phyloP scores from a whole-genome alignment of 495 filamentous ascomycete genomes.

The Neurospora tetrasperma region DNA sequence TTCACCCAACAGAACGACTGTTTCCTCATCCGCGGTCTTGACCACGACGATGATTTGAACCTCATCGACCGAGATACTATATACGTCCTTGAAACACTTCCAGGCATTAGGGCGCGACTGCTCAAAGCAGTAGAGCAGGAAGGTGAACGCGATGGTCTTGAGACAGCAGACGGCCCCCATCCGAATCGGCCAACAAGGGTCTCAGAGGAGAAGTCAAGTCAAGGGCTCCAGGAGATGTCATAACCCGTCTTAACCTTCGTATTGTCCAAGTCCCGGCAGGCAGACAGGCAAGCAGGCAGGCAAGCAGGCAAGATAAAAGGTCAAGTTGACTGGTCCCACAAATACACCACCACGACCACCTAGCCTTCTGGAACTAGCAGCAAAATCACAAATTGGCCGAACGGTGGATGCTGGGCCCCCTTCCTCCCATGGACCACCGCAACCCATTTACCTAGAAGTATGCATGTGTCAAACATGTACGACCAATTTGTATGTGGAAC shows the following conservation, averaged over 20 bases:
- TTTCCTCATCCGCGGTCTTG: slow-evolving; percentile 1
- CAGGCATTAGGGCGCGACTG: not conserved
- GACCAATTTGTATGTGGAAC: not conserved
- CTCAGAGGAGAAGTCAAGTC: not conserved
- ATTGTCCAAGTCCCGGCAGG: not conserved
- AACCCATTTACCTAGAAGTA: not conserved
- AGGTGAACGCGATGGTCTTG: not conserved
- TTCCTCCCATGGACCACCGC: not conserved
- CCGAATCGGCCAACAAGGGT: not conserved
- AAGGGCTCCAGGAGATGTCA: not conserved
- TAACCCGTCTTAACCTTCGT: not conserved
- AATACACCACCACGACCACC: not conserved
- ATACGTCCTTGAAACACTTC: slow-evolving; percentile 2
- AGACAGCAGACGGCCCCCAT: not conserved
- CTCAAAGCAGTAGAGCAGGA: not conserved
- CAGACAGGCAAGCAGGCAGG: not conserved
- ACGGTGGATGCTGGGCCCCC: not conserved
- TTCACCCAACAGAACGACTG: slow-evolving; percentile 1
- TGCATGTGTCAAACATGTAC: slow-evolving; percentile 1
- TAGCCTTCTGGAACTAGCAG: not conserved
- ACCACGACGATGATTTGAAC: not conserved
- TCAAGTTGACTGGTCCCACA: not conserved
- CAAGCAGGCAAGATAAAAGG: not conserved
- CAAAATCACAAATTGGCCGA: not conserved
- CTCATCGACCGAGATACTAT: not conserved